phyloP scores from a whole-genome alignment of 2,329 filamentous ascomycete species.

The Fusarium fujikuroi region DNA sequence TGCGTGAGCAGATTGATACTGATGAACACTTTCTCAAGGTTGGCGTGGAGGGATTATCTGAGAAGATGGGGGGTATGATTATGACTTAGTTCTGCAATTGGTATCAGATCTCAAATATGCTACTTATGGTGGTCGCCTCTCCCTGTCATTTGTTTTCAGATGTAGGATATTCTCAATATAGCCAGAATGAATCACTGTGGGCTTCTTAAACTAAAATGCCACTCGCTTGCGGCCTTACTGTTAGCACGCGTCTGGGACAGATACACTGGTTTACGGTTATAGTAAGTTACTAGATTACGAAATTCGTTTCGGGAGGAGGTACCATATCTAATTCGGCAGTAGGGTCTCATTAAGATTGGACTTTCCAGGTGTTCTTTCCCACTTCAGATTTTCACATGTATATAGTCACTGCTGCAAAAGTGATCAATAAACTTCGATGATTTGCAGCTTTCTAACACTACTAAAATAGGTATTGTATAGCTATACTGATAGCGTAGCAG shows the following conservation, averaged over 20 bases:
- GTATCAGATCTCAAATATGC: accelerated
- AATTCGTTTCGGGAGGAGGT: too few relatives aligned
- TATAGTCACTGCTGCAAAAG: not conserved
- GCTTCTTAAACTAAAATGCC: accelerated
- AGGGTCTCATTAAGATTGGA: accelerated
- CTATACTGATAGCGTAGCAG: too few relatives aligned
- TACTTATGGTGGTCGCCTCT: accelerated
- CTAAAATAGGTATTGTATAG: too few relatives aligned
- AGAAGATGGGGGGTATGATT: not conserved
- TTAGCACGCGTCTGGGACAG: accelerated
- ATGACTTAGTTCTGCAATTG: not conserved
- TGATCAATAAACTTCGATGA: too few relatives aligned
- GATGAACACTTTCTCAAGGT: not conserved
- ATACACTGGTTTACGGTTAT: not conserved
- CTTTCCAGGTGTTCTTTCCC: not conserved
- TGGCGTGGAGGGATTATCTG: not conserved
- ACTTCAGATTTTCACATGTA: not conserved
- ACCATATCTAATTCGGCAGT: too few relatives aligned
- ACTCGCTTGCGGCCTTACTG: accelerated
- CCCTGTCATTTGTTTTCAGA: not conserved
- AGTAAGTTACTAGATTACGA: too few relatives aligned
- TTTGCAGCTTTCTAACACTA: not conserved
- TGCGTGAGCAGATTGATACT: not conserved
- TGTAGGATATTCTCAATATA: accelerated
- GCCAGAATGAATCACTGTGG: not conserved